Conservation (phyloP, 1,284 basidiomycete species). For the Mrakiaceae sp. region DNA sequence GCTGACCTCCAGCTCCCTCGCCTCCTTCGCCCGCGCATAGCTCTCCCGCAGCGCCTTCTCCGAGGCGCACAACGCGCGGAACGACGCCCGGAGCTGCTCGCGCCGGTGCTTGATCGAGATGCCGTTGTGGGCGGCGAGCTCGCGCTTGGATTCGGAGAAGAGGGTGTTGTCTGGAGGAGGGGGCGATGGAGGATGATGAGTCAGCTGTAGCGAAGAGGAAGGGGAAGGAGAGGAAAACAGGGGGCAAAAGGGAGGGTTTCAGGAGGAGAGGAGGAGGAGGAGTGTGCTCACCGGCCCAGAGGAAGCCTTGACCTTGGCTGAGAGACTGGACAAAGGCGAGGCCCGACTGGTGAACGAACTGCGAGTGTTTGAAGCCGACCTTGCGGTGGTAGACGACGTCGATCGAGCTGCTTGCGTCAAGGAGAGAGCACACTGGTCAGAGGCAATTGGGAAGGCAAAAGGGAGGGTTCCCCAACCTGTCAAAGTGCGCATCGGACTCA, state of each 20-base stretch:
- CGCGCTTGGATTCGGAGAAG: slow-evolving; percentile 1
- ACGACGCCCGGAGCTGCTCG: neutral
- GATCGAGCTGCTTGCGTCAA: neutral
- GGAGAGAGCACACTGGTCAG: no score
- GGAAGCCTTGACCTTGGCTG: neutral
- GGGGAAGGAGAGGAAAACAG: neutral
- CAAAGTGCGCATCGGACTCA: slow-evolving; percentile 12
- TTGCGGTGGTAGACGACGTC: slow-evolving; percentile 14
- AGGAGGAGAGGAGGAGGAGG: neutral
- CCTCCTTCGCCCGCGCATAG: neutral
- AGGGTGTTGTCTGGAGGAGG: neutral
- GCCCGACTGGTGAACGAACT: slow-evolving; percentile 10
- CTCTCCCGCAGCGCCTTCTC: neutral
- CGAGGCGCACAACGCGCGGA: neutral
- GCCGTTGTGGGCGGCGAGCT: neutral
- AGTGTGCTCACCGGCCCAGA: neutral
- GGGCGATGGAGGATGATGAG: neutral
- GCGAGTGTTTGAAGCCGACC: slow-evolving; percentile 2
- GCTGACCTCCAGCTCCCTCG: neutral
- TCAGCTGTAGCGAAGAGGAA: neutral
- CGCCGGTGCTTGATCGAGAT: neutral
- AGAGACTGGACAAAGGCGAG: slow-evolving; percentile 14
- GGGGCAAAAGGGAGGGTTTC: neutral
- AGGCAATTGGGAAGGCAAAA: no score
- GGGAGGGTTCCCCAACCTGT: no score